Percentiles rank a stretch among this genome's conserved stretches.
Conservation (phyloP, 495 filamentous ascomycete genomes). For the Lasiosphaeria miniovina region DNA sequence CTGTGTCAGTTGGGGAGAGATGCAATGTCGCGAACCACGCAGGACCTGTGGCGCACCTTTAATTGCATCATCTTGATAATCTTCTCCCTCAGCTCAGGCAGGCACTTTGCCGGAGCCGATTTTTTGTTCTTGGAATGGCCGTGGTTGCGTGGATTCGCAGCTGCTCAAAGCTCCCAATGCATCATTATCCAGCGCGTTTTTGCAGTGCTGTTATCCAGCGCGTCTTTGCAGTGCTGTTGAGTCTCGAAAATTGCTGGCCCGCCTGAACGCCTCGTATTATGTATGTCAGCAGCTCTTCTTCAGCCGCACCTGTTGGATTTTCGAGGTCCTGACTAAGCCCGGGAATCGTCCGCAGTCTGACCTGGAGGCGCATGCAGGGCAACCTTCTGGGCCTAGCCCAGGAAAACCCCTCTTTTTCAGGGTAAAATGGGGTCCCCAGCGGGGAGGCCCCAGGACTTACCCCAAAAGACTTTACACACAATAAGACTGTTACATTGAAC, state of each 20-base stretch:
- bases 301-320: too few relatives aligned
- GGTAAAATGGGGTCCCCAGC: too few relatives aligned
- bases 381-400: too few relatives aligned
- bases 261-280: slow-evolving; percentile 1
- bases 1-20: slow-evolving; percentile 13
- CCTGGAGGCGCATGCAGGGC: too few relatives aligned
- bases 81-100: slow-evolving; percentile 29
- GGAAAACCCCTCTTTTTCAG: too few relatives aligned
- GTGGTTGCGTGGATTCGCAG: slow-evolving; percentile 2
- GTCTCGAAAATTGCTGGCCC: slow-evolving; percentile 29
- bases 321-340: too few relatives aligned
- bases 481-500: too few relatives aligned
- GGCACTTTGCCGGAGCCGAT: slow-evolving; percentile 9
- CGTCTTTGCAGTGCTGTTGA: too few relatives aligned
- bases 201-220: slow-evolving; percentile 3
- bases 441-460: too few relatives aligned
- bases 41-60: slow-evolving; percentile 59
- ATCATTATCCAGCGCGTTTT: slow-evolving; percentile 6
- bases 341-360: too few relatives aligned
- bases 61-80: slow-evolving; percentile 86
- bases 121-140: slow-evolving; percentile 5
- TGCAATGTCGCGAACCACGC: too few relatives aligned
- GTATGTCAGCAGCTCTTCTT: slow-evolving; percentile 22
- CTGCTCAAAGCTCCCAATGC: slow-evolving; percentile 10
- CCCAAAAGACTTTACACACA: too few relatives aligned